Conservation (phyloP, 140 eudicot species). For the Oenanthe javanica region DNA sequence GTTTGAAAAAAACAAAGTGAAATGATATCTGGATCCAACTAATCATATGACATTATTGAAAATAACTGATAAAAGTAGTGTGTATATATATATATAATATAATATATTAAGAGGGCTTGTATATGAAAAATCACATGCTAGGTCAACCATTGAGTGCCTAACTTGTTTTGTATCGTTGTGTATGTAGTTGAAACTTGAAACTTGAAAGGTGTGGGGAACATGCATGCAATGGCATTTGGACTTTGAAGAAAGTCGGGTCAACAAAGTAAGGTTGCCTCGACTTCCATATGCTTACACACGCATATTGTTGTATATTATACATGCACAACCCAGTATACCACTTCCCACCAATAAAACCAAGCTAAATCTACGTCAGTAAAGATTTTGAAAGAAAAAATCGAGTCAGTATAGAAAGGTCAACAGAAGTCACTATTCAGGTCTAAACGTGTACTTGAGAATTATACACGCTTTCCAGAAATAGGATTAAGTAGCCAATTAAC, state of each 20-base stretch:
- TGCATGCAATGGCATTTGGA: background rate
- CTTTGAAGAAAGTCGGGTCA: background rate
- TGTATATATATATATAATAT: too few relatives aligned
- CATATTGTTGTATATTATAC: background rate
- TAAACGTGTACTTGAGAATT: background rate
- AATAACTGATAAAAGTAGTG: background rate
- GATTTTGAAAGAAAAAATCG: too few relatives aligned
- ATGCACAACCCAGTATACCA: background rate
- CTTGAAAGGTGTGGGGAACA: background rate
- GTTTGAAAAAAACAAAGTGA: background rate
- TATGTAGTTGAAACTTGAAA: background rate
- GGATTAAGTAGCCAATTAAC: background rate
- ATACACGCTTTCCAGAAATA: background rate
- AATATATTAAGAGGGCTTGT: too few relatives aligned
- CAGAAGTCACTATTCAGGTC: background rate
- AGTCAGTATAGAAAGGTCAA: background rate
- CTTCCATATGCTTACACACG: background rate
- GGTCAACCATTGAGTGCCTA: conserved; percentile 6
- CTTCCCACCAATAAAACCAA: background rate
- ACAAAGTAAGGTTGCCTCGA: conserved; percentile 2
- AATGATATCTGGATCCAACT: conserved; percentile 3
- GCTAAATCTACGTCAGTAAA: background rate
- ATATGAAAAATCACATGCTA: background rate
- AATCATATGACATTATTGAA: background rate
- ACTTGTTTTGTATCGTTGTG: background rate